Conservation (phyloP, 1,139 yeast species). For the Yamadazyma pseudoaaseri region DNA sequence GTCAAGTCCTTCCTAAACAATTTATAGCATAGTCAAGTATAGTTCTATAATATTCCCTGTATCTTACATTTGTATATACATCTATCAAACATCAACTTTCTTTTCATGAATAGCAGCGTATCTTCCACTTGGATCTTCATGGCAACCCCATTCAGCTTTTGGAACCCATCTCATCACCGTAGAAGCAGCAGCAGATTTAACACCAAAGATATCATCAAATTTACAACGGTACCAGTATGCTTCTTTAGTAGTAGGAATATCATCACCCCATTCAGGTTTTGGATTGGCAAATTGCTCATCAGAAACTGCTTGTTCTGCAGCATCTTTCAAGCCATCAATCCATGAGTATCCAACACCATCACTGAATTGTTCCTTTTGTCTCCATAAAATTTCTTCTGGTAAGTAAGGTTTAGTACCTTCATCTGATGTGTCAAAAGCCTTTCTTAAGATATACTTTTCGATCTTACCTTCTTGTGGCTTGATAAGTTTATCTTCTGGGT, state of each 20-base stretch:
- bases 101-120: slow-evolving; percentile 84
- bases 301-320: slow-evolving; percentile 81
- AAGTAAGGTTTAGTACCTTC: slow-evolving; percentile 73
- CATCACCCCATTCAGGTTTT: slow-evolving; percentile 94
- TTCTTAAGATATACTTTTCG: slow-evolving; percentile 93
- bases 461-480: slow-evolving; percentile 65
- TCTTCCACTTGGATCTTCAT: slow-evolving; percentile 98
- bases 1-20: too few relatives aligned
- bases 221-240: slow-evolving; percentile 98
- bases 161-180: slow-evolving; percentile 99
- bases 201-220: slow-evolving; percentile 85
- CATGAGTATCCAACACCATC: slow-evolving; percentile 99
- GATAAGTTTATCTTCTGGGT: slow-evolving; percentile 89
- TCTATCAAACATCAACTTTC: slow-evolving; percentile 42
- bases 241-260: slow-evolving; percentile 95
- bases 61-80: too few relatives aligned
- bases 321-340: slow-evolving; percentile 96
- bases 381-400: slow-evolving; percentile 96
- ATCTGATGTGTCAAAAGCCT: slow-evolving; percentile 90
- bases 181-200: slow-evolving; percentile 85
- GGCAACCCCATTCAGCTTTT: slow-evolving; percentile 99
- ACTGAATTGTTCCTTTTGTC: slow-evolving; percentile 99
- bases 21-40: too few relatives aligned
- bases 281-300: slow-evolving; percentile 90
- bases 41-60: too few relatives aligned